phyloP scores from a whole-genome alignment of 345 rosid species.

The Citrus australasica region DNA sequence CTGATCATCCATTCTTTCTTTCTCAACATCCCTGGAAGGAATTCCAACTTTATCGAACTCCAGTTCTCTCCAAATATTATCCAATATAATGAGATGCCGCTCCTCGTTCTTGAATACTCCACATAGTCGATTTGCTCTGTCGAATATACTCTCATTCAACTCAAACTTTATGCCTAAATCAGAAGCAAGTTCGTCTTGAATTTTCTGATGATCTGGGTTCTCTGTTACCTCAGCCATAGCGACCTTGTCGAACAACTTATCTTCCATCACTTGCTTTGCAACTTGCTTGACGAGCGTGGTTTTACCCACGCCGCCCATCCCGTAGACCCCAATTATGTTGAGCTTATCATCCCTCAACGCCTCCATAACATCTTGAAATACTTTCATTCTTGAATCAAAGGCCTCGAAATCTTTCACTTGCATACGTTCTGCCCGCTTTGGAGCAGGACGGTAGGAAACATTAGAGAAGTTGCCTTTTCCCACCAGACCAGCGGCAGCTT shows the following conservation, averaged over 20 bases:
- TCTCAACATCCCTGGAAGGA: neutral
- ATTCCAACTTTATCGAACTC: neutral
- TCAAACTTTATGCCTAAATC: neutral
- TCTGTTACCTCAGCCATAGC: neutral
- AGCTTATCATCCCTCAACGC: neutral
- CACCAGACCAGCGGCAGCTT: neutral
- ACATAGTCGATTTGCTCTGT: neutral
- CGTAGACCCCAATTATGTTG: slow-evolving; percentile 13
- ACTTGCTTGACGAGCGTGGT: slow-evolving; percentile 10
- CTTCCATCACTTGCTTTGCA: neutral
- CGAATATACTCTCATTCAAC: neutral
- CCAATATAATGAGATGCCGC: no score
- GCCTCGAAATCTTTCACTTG: neutral
- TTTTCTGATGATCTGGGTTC: neutral
- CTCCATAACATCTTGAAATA: neutral
- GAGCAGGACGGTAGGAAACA: no score
- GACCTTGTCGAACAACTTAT: neutral
- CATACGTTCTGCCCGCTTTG: no score
- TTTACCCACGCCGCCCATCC: slow-evolving; percentile 17
- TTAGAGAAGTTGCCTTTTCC: neutral
- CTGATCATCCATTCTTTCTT: neutral
- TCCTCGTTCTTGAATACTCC: no score
- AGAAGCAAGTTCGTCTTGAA: neutral
- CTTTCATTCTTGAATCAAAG: neutral
- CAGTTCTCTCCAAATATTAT: neutral